Percentiles rank a stretch among this genome's conserved stretches.
These are phyloP conservation scores for Tolypocladium pustulatum DNA, from an alignment of 2,329 filamentous ascomycete genomes.

Conservation along the genomic window DNA sequence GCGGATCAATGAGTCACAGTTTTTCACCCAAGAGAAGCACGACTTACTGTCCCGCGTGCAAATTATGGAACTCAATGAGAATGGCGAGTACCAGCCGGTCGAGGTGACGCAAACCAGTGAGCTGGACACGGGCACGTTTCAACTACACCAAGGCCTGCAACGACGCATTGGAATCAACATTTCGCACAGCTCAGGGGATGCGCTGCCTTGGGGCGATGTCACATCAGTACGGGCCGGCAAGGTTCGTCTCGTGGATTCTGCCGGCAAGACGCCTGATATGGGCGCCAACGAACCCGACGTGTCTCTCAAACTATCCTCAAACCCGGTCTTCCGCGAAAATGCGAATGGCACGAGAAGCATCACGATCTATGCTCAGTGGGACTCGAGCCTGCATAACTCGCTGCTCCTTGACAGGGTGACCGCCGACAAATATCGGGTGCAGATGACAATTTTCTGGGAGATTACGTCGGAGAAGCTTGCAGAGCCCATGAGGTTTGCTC, in stretches of 20 bases:
- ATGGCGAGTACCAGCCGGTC: slow-evolving; percentile 81
- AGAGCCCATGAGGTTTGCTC: slow-evolving; percentile 79
- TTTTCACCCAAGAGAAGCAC: slow-evolving; percentile 86
- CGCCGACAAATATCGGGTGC: slow-evolving; percentile 83
- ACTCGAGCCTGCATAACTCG: slow-evolving; percentile 85
- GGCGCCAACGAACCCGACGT: slow-evolving; percentile 64
- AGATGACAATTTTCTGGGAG: slow-evolving; percentile 80
- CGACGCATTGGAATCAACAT: slow-evolving; percentile 77
- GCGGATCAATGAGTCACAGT: slow-evolving; percentile 82
- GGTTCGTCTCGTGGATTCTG: slow-evolving; percentile 73
- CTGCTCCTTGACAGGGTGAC: slow-evolving; percentile 90
- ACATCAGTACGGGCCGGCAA: slow-evolving; percentile 66
- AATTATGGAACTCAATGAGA: slow-evolving; percentile 83
- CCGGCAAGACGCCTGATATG: slow-evolving; percentile 75
- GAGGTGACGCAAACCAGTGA: slow-evolving; percentile 83
- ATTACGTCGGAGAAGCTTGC: slow-evolving; percentile 72
- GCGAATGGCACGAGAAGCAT: slow-evolving; percentile 84
- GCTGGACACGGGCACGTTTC: slow-evolving; percentile 81
- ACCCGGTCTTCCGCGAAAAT: slow-evolving; percentile 73
- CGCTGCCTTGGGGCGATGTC: slow-evolving; percentile 80
- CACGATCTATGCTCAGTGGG: slow-evolving; percentile 87
- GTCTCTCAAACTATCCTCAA: slow-evolving; percentile 62
- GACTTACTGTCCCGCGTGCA: slow-evolving; percentile 84
- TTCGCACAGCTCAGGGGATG: slow-evolving; percentile 84
- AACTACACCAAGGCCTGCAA: slow-evolving; percentile 90